Percentiles rank a stretch among this genome's conserved stretches.
phyloP scores from a whole-genome alignment of 352 stramenopile genomes.

The Thraustotheca clavata region DNA sequence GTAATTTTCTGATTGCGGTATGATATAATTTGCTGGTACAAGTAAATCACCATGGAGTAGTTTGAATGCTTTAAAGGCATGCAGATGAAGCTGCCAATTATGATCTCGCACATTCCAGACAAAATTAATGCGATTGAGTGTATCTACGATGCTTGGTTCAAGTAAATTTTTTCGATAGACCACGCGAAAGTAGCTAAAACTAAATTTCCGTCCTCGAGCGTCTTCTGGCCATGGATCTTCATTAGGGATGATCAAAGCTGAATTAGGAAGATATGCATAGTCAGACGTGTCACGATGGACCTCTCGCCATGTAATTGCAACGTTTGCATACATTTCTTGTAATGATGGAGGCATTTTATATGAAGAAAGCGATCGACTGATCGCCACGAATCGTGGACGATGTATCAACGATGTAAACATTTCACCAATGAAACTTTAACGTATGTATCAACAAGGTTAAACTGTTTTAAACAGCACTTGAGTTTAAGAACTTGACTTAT shows the following conservation, averaged over 20 bases:
- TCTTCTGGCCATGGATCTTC: neutral
- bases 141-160: neutral
- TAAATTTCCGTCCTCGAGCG: neutral
- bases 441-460: neutral
- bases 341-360: neutral
- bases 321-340: neutral
- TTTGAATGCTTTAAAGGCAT: neutral
- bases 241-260: neutral
- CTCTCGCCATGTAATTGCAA: neutral
- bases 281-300: neutral
- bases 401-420: too few species aligned
- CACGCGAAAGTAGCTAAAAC: conserved; percentile 1
- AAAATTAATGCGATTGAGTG: conserved; percentile 9
- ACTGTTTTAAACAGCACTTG: neutral
- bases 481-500: too few species aligned
- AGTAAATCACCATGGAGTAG: conserved; percentile 10
- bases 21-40: conserved; percentile 1
- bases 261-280: neutral
- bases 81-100: conserved; percentile 4
- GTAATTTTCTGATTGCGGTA: neutral
- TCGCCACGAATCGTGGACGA: neutral
- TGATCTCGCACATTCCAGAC: conserved; percentile 7
- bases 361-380: neutral
- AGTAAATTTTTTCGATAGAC: neutral
- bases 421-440: too few species aligned